These are phyloP conservation scores for Viola odorata DNA, from an alignment of 345 rosid species.

Conservation along the genomic window DNA sequence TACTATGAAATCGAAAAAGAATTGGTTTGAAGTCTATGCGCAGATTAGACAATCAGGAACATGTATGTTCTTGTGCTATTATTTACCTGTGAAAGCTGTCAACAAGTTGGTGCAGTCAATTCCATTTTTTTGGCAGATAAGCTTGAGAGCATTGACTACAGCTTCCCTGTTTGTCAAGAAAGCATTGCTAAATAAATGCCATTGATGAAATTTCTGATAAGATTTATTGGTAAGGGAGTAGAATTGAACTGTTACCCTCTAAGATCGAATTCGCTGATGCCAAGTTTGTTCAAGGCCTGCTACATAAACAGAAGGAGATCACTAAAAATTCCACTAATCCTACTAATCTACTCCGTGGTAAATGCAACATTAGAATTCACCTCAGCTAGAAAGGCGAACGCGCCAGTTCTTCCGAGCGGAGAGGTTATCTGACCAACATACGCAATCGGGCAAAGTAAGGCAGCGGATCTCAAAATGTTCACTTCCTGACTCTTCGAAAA, in stretches of 20 bases:
- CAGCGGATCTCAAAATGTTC: conserved; percentile 46
- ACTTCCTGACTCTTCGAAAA: conserved; percentile 34
- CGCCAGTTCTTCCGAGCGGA: conserved; percentile 31
- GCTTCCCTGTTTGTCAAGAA: conserved; percentile 22
- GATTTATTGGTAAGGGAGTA: background rate
- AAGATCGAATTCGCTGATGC: conserved; percentile 36
- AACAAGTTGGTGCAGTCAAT: conserved; percentile 41
- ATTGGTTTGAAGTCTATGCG: background rate
- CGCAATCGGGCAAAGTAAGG: conserved; percentile 45
- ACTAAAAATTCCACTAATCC: background rate
- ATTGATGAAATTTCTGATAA: background rate
- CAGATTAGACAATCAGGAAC: too few relatives aligned
- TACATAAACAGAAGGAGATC: conserved; percentile 6
- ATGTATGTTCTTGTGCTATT: background rate
- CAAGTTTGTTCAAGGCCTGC: conserved; percentile 35
- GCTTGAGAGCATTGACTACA: conserved; percentile 27
- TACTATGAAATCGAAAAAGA: background rate
- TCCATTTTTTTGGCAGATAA: conserved; percentile 30
- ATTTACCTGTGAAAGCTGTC: conserved; percentile 44
- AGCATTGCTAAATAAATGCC: background rate
- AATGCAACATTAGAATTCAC: conserved; percentile 15
- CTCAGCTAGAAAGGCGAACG: conserved; percentile 34
- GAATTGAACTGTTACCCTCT: conserved; percentile 25
- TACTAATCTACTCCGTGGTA: background rate
- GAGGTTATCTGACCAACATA: conserved; percentile 39